phyloP scores from a whole-genome alignment of 306 rosid species.

The Malus sieversii region DNA sequence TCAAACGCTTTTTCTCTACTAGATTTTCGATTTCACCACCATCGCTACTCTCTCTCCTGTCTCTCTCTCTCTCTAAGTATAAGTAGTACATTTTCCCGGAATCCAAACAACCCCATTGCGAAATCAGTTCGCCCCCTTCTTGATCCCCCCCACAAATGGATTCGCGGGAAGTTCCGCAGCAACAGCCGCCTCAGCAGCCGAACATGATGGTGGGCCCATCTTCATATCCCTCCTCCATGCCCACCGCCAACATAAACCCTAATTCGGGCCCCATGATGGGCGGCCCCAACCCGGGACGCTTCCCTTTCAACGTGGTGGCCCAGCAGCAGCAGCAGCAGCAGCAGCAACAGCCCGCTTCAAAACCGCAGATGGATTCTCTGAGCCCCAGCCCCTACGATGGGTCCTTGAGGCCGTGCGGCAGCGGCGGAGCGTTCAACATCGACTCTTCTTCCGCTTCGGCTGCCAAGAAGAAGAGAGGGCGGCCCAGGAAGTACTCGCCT shows the following conservation, averaged over 20 bases:
- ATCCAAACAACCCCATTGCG: background rate
- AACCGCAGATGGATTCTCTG: slow-evolving; percentile 36
- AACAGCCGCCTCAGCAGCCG: slow-evolving; percentile 20
- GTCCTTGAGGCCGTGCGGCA: slow-evolving; percentile 27
- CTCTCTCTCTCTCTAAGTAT: background rate
- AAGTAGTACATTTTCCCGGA: background rate
- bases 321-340: slow-evolving; percentile 10
- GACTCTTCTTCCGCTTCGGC: slow-evolving; percentile 27
- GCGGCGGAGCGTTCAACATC: slow-evolving; percentile 30
- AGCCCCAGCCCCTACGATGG: slow-evolving; percentile 46
- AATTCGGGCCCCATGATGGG: slow-evolving; percentile 42
- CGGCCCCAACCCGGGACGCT: slow-evolving; percentile 29
- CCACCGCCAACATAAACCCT: slow-evolving; percentile 32
- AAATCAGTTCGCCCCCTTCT: background rate
- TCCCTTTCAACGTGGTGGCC: slow-evolving; percentile 48
- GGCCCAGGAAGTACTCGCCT: slow-evolving; percentile 69
- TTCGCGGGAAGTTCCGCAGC: slow-evolving; percentile 44
- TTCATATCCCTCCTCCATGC: slow-evolving; percentile 33
- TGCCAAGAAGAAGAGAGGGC: slow-evolving; percentile 76
- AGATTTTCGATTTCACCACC: background rate
- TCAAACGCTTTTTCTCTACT: background rate
- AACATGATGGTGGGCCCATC: slow-evolving; percentile 43
- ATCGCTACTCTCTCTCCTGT: background rate
- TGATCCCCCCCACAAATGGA: slow-evolving; percentile 45
- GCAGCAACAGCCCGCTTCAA: slow-evolving; percentile 10